Evolutionary conservation across 2,329 filamentous ascomycete genomes (phyloP), one percentile per base, ranked within the genome.

Genomic region (Verticillium nubilum): DNA sequence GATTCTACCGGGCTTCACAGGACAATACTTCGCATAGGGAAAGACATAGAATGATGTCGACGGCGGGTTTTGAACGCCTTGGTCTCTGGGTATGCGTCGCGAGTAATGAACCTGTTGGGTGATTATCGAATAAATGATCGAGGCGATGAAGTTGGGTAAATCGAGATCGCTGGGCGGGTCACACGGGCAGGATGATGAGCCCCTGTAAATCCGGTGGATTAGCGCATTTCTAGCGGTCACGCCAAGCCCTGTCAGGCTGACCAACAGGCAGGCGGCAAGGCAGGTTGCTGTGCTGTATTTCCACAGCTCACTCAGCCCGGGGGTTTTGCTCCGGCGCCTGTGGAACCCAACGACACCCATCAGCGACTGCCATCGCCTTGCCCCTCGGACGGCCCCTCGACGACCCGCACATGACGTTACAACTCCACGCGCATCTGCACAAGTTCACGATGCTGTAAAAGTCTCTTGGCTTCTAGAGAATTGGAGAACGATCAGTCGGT

Each of bases 1-100:
- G 54, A 73, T 73, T 29, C 42, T 73, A 9, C 71, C 71, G 0
- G 72, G 72, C 0, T 73, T 74, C 33, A 65, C 58, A 15, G 70
- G 70, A 1, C 58, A 66, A 54, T 63, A 60, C 35, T 66, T 54
- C 19, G 52, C 52, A 1, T 54, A 37, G 19, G 19, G 19, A 10
- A 19, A 50, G 4, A 1, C 17, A 5, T 2, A 13, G 4, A 37
- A 17, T 15, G 2, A 17, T 2, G 12, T 37, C 5, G 15, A 33
- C 15, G 6, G 10, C 9, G 33, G 2, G 17, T 13, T 17, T 37
- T 37, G 33, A 37, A 13, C 33, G n/a, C 15, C 12, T 17, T 37
- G 17, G 5, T 5, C 33, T 37, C 13, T 37, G n/a, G n/a, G n/a
- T n/a, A 19, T 50, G 10, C 9, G n/a, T 19, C 19, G 10, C n/a